Percentiles rank a stretch among this genome's conserved stretches.
These are phyloP conservation scores for Populus euphratica DNA, from an alignment of 345 rosid genomes.

Conservation along the genomic window DNA sequence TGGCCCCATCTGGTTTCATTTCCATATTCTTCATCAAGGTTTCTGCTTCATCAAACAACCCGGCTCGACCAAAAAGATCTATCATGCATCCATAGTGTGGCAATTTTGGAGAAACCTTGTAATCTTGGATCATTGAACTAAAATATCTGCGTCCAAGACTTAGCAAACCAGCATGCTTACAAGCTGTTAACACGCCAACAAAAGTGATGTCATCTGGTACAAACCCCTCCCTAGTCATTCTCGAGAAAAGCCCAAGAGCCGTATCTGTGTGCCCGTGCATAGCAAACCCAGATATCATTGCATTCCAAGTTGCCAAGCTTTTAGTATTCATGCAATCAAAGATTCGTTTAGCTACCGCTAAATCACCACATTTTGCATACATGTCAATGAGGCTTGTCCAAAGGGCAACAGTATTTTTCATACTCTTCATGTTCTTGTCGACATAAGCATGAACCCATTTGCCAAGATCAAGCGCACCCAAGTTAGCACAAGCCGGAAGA, in stretches of 20 bases:
- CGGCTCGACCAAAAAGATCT: slow-evolving; percentile 67
- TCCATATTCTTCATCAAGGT: slow-evolving; percentile 45
- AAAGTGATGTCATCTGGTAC: slow-evolving; percentile 67
- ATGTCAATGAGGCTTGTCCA: slow-evolving; percentile 29
- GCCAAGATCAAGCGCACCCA: slow-evolving; percentile 24
- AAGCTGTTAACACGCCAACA: slow-evolving; percentile 67
- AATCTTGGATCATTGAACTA: slow-evolving; percentile 47
- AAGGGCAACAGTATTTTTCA: slow-evolving; percentile 3
- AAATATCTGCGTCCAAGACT: slow-evolving; percentile 55
- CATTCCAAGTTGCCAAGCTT: slow-evolving; percentile 26
- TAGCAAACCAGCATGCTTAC: slow-evolving; percentile 61
- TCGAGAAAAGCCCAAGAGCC: slow-evolving; percentile 35
- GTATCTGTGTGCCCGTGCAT: slow-evolving; percentile 17
- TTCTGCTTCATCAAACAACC: slow-evolving; percentile 61
- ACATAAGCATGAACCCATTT: slow-evolving; percentile 24
- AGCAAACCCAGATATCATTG: slow-evolving; percentile 26
- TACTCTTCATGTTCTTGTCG: slow-evolving; percentile 9
- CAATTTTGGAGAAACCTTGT: slow-evolving; percentile 51
- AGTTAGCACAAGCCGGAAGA: slow-evolving; percentile 23
- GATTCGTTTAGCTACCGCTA: slow-evolving; percentile 16
- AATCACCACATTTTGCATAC: slow-evolving; percentile 27
- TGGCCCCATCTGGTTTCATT: slow-evolving; percentile 63
- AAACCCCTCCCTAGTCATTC: slow-evolving; percentile 45
- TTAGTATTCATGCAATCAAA: slow-evolving; percentile 13
- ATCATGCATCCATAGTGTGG: slow-evolving; percentile 75